Evolutionary conservation across 2,329 filamentous ascomycete genomes (phyloP).

Genomic region (Trichophyton benhamiae): DNA sequence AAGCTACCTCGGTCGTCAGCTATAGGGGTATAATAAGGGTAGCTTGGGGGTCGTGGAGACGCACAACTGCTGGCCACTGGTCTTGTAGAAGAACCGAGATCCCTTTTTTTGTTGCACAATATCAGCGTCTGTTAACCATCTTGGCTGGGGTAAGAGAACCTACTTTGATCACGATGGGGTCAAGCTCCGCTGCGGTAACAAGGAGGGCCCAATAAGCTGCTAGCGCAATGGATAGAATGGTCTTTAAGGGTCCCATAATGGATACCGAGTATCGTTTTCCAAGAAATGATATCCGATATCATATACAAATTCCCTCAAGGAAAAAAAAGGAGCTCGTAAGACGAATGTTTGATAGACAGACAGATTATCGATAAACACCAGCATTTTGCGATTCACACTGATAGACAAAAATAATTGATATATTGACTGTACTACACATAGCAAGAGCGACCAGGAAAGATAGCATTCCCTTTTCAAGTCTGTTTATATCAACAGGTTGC

Average conservation of each 20-base stretch:
- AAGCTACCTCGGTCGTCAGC: constrained; percentile 39
- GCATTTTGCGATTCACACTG: too few relatives aligned
- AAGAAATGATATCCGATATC: not conserved
- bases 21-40: constrained; percentile 2
- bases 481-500: constrained; percentile 1
- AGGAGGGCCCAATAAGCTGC: not conserved
- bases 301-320: not conserved
- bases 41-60: constrained; percentile 5
- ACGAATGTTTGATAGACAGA: not conserved
- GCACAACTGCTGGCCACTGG: constrained; percentile 61
- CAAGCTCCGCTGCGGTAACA: constrained; percentile 41
- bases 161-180: constrained; percentile 53
- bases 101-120: constrained; percentile 36
- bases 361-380: too few relatives aligned
- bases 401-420: not conserved
- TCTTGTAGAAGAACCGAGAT: constrained; percentile 81
- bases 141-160: not conserved
- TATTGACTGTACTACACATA: constrained; percentile 2
- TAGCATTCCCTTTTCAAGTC: not conserved
- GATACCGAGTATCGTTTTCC: not conserved
- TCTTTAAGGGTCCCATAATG: not conserved
- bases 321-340: not conserved
- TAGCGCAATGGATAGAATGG: not conserved
- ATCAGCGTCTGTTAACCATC: not conserved
- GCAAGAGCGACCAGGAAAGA: not conserved